Percentiles rank a stretch among this genome's conserved stretches.
Evolutionary conservation across 441 rosid genomes (phyloP).

Genomic region (Gossypium davidsonii): DNA sequence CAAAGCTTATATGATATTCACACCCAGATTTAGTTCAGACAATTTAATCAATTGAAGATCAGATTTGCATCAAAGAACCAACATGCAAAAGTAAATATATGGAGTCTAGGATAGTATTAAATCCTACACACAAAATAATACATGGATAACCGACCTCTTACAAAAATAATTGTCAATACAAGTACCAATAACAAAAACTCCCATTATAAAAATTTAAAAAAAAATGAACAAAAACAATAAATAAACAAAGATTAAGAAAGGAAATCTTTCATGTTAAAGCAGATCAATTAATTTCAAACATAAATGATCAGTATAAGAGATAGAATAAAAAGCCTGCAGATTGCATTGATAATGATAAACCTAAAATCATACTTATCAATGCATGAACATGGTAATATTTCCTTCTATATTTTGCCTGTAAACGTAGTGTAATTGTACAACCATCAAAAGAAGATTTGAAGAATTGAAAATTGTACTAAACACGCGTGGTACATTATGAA

Average conservation of each 20-base stretch:
- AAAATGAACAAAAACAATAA: not conserved
- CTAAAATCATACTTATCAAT: not conserved
- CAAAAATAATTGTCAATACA: not conserved
- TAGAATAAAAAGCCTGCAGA: not conserved
- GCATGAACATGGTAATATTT: not conserved
- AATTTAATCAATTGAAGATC: not conserved
- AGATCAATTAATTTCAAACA: not conserved
- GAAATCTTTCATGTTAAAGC: not conserved
- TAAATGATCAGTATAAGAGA: not conserved
- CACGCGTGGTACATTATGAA: not conserved
- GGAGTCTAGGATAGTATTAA: not conserved
- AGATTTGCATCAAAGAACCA: not conserved
- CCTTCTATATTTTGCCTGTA: not conserved
- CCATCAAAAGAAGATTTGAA: not conserved
- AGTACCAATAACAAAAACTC: not conserved
- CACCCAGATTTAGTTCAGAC: not conserved
- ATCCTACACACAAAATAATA: not conserved
- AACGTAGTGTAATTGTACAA: not conserved
- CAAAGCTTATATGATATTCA: not conserved
- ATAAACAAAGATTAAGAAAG: not conserved
- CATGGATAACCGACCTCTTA: not conserved
- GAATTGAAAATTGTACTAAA: not conserved
- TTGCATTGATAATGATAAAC: no score
- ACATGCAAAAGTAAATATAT: not conserved
- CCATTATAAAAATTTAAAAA: not conserved